phyloP scores from a whole-genome alignment of 345 rosid genomes.

The Cardamine occulta region DNA sequence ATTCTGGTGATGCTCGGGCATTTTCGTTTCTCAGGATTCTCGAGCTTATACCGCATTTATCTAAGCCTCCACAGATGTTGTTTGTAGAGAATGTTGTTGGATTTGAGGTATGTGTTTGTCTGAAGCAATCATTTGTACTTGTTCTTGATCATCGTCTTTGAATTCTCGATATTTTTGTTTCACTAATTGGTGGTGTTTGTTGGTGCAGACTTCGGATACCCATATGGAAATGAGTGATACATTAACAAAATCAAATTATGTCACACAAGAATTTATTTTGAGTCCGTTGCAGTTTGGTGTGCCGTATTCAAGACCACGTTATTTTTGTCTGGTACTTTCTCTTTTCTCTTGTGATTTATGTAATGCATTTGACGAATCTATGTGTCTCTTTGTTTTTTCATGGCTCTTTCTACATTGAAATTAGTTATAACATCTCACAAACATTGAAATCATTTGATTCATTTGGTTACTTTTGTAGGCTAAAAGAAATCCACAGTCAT shows the following conservation, averaged over 20 bases:
- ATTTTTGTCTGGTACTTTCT: constrained; percentile 81
- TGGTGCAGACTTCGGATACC: constrained; percentile 81
- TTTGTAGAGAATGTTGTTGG: constrained; percentile 92
- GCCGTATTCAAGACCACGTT: constrained; percentile 98
- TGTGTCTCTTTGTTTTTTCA: constrained; percentile 15
- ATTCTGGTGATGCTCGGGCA: constrained; percentile 92
- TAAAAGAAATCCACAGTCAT: constrained; percentile 67
- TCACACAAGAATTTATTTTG: constrained; percentile 81
- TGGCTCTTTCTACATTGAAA: neutral
- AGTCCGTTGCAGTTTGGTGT: constrained; percentile 91
- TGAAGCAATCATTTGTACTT: neutral
- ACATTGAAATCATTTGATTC: constrained; percentile 2
- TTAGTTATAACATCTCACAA: neutral
- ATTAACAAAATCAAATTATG: constrained; percentile 55
- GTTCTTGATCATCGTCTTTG: neutral
- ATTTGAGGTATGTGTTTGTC: constrained; percentile 66
- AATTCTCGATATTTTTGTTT: neutral
- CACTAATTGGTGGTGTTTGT: constrained; percentile 14
- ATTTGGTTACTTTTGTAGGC: constrained; percentile 56
- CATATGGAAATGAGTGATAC: constrained; percentile 72
- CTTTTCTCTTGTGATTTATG: neutral
- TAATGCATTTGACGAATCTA: neutral
- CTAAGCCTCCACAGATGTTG: constrained; percentile 63
- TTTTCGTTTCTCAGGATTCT: constrained; percentile 87
- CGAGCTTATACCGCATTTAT: constrained; percentile 72